Percentiles rank a stretch among this genome's conserved stretches.
Evolutionary conservation across 163 green algal species (phyloP).

Genomic region (Coccomyxa subellipsoidea): DNA sequence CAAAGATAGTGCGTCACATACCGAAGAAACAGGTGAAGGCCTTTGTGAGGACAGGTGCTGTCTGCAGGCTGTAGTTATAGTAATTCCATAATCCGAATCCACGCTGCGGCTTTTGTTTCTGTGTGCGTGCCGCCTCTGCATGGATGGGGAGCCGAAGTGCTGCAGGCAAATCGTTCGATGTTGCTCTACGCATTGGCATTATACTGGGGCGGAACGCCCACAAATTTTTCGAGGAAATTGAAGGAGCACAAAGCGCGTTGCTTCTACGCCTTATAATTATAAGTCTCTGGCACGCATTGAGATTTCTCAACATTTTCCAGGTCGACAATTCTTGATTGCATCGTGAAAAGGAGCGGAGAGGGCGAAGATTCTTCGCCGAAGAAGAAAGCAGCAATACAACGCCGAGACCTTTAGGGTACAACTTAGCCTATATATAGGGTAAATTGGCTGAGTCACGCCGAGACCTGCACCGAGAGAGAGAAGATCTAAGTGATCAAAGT

Average conservation of each 20-base stretch:
- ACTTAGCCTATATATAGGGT: too few relatives aligned
- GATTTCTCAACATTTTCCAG: neutral
- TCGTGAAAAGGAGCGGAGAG: neutral
- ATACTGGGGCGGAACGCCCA: neutral
- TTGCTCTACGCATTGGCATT: neutral
- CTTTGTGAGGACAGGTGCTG: neutral
- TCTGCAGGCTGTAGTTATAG: slow-evolving; percentile 1
- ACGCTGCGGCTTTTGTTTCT: neutral
- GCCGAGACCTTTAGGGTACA: too few relatives aligned
- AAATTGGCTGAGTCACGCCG: too few relatives aligned
- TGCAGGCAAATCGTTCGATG: neutral
- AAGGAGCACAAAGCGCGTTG: neutral
- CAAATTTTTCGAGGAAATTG: neutral
- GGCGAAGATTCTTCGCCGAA: too few relatives aligned
- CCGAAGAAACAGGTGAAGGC: neutral
- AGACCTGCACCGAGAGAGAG: too few relatives aligned
- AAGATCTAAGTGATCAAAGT: too few relatives aligned
- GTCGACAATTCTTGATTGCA: neutral
- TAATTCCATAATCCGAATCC: neutral
- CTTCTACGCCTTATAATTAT: neutral
- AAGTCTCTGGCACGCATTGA: neutral
- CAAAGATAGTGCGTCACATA: neutral
- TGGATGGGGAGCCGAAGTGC: neutral
- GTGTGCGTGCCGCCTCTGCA: neutral
- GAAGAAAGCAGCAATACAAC: too few relatives aligned